Base-by-base conservation (phyloP, 2,329 filamentous ascomycete genomes). In the Mollisia scopiformis region DNA sequence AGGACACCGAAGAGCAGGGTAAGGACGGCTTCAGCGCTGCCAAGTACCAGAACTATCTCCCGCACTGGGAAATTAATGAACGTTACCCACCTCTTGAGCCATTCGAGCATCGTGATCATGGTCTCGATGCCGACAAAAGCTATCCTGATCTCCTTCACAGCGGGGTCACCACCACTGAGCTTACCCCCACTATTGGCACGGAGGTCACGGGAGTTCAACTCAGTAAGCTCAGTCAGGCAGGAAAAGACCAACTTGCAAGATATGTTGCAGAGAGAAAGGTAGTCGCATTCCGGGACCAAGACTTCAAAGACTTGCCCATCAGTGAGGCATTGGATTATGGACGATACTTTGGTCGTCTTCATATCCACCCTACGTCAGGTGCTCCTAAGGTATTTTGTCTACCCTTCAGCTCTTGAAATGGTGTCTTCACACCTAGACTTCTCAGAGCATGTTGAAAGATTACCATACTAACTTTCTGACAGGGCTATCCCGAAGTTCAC, bases 31-130 rank as follows among this genome's bases (percentile, higher is more conserved):
- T 68, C 58, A 30, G 58, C 21, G 64, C 70, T 52, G 71, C 71
- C 35, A 39, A 84, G 70, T 92, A 90, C 65, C 87, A 87, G 2
- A 79, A 90, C 69, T 93, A 92, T 71, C 81, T 91, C 10, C 88
- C 88, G 1, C 87, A 85, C 3, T 91, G 88, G 88, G 82, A 89
- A 69, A 79, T 81, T 39, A 79, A 84, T 63, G 83, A 87, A 75
- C 80, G 80, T 65, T 89, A 87, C 67, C 80, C 84, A 54, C 87
- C 89, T 5, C 79, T 90, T 2, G 76, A 87, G 62, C 84, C 83
- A 1, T 93, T 92, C 68, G 81, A 87, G 71, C 88, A 91, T 73
- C 83, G 85, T 63, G 89, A 93, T 59, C 89, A 89, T 67, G 90
- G 89, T 21, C n/a, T 19, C 19, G 49, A 19, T 6, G 90, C 90